Evolutionary conservation across 768 basidiomycete genomes (phyloP).

Genomic region (Paxillus involutus): DNA sequence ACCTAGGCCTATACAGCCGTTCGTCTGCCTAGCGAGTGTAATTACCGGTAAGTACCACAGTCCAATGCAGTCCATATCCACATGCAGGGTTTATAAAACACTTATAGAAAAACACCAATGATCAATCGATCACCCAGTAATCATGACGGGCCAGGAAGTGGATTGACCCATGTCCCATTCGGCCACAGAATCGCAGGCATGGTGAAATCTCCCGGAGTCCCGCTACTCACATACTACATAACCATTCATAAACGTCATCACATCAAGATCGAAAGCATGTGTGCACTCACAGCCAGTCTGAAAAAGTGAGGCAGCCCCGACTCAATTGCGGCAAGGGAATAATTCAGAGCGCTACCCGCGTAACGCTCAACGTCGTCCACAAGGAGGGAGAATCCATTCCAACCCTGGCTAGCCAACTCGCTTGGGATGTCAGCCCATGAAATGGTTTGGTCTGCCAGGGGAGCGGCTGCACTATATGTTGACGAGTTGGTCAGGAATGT

Average conservation of each 20-base stretch:
- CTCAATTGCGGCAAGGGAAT: slow-evolving; percentile 63
- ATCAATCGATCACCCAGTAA: not conserved
- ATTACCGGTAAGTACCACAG: not conserved
- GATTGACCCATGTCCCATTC: slow-evolving; percentile 82
- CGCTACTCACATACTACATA: slow-evolving; percentile 47
- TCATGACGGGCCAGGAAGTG: slow-evolving; percentile 63
- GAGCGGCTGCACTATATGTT: slow-evolving; percentile 55
- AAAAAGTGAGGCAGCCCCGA: slow-evolving; percentile 71
- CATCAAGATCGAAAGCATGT: not conserved
- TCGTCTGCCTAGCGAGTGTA: no score
- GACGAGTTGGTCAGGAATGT: slow-evolving; percentile 74
- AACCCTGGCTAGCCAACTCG: slow-evolving; percentile 35
- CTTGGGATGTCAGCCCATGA: slow-evolving; percentile 52
- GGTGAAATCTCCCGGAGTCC: slow-evolving; percentile 71
- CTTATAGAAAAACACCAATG: not conserved
- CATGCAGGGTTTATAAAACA: no score
- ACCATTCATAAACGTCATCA: slow-evolving; percentile 5
- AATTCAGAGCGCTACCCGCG: slow-evolving; percentile 67
- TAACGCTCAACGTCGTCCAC: slow-evolving; percentile 88
- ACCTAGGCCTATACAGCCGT: no score
- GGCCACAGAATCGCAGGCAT: slow-evolving; percentile 73
- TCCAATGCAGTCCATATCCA: not conserved
- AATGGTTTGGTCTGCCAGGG: slow-evolving; percentile 54
- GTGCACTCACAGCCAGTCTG: slow-evolving; percentile 64
- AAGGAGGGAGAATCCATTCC: slow-evolving; percentile 77